Evolutionary conservation across 352 stramenopile genomes (phyloP), one percentile per base, ranked within the genome.

Genomic region (Blastocystis sp.): DNA sequence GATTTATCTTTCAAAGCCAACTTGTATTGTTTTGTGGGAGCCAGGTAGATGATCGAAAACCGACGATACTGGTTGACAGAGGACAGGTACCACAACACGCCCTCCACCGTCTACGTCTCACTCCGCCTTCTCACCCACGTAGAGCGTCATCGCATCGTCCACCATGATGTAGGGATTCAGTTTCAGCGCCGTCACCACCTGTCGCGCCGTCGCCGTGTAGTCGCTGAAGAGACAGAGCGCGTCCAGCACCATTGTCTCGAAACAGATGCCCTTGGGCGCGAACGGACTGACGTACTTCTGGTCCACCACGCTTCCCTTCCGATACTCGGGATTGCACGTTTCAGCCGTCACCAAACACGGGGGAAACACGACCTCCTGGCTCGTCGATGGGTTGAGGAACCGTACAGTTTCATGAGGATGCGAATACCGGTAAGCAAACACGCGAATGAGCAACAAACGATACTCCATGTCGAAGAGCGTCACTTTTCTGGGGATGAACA

Each of bases 231-330:
- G 40, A 8, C 54, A n/a, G 27, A 81, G 32, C 32, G 46, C 44
- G 42, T 81, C 69, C 49, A 81, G 34, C 14, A 81, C 24, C 42
- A 81, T 48, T 29, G 27, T 48, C 42, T 81, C 69, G 40, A 81
- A 81, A n/a, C 69, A 81, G 11, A 57, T 51, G 21, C 34, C 38
- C n/a, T 48, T 29, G 11, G 69, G 69, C 32, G 49, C 69, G 21
- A 38, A 40, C 29, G 16, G 69, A 40, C 29, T 65, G n/a, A 81
- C 40, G 24, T 63, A 57, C 46, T 34, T 9, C 6, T 16, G 24
- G 48, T 81, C 44, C 27, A 81, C 63, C 46, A 64, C 18, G 24
- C 69, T 64, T 34, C 46, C 69, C 18, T 61, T 63, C 27, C 42
- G 44, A 64, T 44, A 81, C 21, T 81, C 69, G 1, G 27, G 69